Evolutionary conservation across 1,284 basidiomycete genomes (phyloP).

Genomic region (Coniferiporia sulphurascens): DNA sequence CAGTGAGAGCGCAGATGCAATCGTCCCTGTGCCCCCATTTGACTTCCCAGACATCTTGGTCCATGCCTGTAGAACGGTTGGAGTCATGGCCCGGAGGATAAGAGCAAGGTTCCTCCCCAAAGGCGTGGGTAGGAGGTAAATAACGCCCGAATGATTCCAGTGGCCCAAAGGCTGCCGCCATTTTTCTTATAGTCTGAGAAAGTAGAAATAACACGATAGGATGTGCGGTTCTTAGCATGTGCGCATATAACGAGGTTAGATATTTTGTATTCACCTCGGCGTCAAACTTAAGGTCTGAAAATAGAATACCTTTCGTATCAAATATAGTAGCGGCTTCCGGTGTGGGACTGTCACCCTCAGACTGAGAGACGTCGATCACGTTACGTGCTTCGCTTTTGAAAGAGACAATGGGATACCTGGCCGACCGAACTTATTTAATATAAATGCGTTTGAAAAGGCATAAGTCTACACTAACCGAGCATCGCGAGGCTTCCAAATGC

Average conservation of each 20-base stretch:
- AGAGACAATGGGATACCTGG: slow-evolving; percentile 47
- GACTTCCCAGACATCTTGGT: slow-evolving; percentile 59
- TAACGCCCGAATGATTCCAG: slow-evolving; percentile 42
- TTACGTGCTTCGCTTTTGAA: slow-evolving; percentile 51
- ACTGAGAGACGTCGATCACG: slow-evolving; percentile 1
- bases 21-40: slow-evolving; percentile 75
- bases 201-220: not conserved
- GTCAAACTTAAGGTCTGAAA: slow-evolving; percentile 54
- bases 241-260: not conserved
- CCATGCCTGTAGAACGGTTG: slow-evolving; percentile 51
- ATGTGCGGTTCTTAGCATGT: not conserved
- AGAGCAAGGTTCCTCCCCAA: slow-evolving; percentile 1
- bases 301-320: slow-evolving; percentile 36
- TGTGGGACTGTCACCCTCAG: slow-evolving; percentile 3
- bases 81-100: slow-evolving; percentile 51
- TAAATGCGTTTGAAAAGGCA: not conserved
- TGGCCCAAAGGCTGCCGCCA: slow-evolving; percentile 50
- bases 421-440: slow-evolving; percentile 8
- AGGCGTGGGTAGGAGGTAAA: slow-evolving; percentile 12
- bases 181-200: slow-evolving; percentile 40
- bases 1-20: slow-evolving; percentile 64
- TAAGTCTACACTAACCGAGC: slow-evolving; percentile 35
- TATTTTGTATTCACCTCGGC: slow-evolving; percentile 40
- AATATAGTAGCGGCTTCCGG: slow-evolving; percentile 24
- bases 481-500: slow-evolving; percentile 37